phyloP scores from a whole-genome alignment of 805 yeast genomes.

The Spathaspora gorwiae region DNA sequence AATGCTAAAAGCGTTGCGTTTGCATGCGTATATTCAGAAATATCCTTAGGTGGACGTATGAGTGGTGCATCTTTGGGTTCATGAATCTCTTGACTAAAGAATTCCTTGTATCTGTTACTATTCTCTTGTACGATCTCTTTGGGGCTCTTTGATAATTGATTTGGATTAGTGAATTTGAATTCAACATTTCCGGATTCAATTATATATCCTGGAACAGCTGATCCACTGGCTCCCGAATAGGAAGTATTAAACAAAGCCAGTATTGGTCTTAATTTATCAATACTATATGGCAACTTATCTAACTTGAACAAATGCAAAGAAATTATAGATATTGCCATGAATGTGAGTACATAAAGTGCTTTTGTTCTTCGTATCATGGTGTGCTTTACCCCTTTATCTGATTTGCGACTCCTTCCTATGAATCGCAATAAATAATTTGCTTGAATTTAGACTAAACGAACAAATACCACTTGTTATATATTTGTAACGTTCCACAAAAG shows the following conservation, averaged over 20 bases:
- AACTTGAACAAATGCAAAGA: background rate
- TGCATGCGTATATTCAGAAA: slow-evolving; percentile 40
- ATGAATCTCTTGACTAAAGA: slow-evolving; percentile 30
- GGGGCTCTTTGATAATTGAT: slow-evolving; percentile 21
- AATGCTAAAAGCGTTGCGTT: slow-evolving; percentile 73
- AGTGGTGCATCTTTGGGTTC: slow-evolving; percentile 43
- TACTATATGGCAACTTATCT: no score
- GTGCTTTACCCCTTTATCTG: no score
- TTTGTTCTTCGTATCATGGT: background rate
- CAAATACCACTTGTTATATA: no score
- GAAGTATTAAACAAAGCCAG: no score
- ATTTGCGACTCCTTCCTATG: no score
- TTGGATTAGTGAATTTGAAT: slow-evolving; percentile 28
- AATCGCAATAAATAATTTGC: no score
- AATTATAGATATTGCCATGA: background rate
- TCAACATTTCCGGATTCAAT: slow-evolving; percentile 26
- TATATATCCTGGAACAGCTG: slow-evolving; percentile 9
- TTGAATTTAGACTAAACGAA: no score
- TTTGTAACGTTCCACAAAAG: no score
- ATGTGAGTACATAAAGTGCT: background rate
- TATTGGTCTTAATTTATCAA: no score
- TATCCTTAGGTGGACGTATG: slow-evolving; percentile 10
- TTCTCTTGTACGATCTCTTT: slow-evolving; percentile 36
- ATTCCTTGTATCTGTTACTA: slow-evolving; percentile 30
- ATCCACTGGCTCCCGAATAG: no score